Percentiles rank a stretch among this genome's conserved stretches.
Conservation (phyloP, 2,329 filamentous ascomycete species). For the Teratosphaeria epicoccoides region DNA sequence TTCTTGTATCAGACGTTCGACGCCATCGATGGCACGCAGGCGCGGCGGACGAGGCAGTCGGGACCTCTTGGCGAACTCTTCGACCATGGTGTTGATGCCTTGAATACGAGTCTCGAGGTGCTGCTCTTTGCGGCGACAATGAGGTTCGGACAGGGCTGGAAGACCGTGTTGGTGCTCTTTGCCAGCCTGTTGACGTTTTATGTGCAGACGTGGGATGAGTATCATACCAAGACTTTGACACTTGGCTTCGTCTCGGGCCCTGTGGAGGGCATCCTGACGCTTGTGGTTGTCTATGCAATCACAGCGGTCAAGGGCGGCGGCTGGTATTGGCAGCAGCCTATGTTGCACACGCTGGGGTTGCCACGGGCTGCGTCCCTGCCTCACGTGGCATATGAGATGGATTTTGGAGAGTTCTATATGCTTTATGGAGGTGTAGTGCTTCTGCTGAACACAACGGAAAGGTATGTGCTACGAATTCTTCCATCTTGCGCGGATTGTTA, state of each 20-base stretch:
- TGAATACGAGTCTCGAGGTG: conserved; percentile 90
- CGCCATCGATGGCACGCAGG: conserved; percentile 88
- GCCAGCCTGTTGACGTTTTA: conserved; percentile 75
- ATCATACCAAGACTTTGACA: conserved; percentile 92
- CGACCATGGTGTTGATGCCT: conserved; percentile 92
- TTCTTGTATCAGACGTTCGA: conserved; percentile 98
- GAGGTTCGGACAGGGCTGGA: conserved; percentile 89
- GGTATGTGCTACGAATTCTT: conserved; percentile 29
- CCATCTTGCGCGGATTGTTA: background rate
- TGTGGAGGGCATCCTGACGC: conserved; percentile 82
- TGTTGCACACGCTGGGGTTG: conserved; percentile 63
- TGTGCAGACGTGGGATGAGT: conserved; percentile 98
- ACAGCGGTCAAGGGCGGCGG: conserved; percentile 80
- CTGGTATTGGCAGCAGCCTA: conserved; percentile 83
- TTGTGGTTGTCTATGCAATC: conserved; percentile 69
- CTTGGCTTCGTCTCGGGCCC: conserved; percentile 87
- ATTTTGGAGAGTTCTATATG: conserved; percentile 89
- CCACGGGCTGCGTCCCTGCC: conserved; percentile 55
- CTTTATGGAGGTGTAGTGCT: conserved; percentile 73
- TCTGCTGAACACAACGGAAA: conserved; percentile 72
- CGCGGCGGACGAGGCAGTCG: conserved; percentile 83
- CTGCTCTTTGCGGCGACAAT: conserved; percentile 84
- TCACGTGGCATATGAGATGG: conserved; percentile 59
- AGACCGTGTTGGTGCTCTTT: conserved; percentile 73
- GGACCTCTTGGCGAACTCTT: conserved; percentile 93